Conservation (phyloP, 345 rosid species). For the Heritiera fomes region DNA sequence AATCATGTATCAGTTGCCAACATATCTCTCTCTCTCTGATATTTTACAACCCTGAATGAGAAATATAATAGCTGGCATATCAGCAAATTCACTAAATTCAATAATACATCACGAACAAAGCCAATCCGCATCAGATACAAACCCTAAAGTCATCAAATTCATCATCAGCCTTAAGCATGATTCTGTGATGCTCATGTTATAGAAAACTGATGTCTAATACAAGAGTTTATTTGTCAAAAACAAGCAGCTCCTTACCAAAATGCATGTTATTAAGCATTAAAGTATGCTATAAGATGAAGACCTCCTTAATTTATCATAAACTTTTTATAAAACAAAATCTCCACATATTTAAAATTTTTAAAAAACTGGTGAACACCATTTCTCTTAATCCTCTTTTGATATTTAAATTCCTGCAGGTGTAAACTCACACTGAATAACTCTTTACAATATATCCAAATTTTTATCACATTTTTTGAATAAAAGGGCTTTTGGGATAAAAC, state of each 20-base stretch:
- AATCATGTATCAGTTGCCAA: neutral
- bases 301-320: neutral
- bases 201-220: neutral
- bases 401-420: neutral
- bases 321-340: neutral
- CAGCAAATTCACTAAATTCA: conserved; percentile 1
- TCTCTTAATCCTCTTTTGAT: neutral
- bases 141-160: neutral
- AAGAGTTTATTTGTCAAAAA: neutral
- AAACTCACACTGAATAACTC: neutral
- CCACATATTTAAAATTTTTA: neutral
- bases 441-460: neutral
- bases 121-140: neutral
- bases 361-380: neutral
- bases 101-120: neutral
- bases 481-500: neutral
- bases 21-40: neutral
- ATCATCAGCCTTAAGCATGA: neutral
- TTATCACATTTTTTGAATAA: neutral
- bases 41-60: neutral
- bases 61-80: conserved; percentile 7
- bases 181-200: neutral
- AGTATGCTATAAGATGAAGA: neutral
- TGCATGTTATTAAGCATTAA: neutral
- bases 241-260: neutral